Conservation (phyloP, 2,329 filamentous ascomycete species). For the Hymenoscyphus occultus region DNA sequence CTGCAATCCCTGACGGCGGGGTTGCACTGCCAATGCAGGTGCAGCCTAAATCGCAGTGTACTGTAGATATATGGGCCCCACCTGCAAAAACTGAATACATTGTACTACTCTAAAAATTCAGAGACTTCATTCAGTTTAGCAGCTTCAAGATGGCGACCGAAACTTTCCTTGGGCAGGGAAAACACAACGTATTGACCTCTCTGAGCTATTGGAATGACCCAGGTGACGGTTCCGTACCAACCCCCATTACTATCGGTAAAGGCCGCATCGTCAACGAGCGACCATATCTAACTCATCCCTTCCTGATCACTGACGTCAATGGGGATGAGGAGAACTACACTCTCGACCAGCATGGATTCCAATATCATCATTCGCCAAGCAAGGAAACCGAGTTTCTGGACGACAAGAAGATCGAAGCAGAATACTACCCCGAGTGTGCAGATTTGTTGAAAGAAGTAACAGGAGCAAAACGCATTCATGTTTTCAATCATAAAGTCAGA, state of each 20-base stretch:
- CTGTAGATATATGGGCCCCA: background rate
- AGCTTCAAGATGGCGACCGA: background rate
- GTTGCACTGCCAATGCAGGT: too few species aligned
- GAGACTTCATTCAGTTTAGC: background rate
- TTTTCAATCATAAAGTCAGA: conserved; percentile 86
- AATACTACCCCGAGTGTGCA: conserved; percentile 83
- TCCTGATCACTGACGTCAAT: conserved; percentile 68
- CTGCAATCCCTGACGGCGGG: too few species aligned
- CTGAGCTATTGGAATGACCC: conserved; percentile 23
- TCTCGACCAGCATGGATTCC: conserved; percentile 74
- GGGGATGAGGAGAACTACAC: conserved; percentile 61
- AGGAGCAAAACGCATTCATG: conserved; percentile 48
- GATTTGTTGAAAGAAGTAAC: conserved; percentile 55
- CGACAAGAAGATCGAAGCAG: conserved; percentile 61
- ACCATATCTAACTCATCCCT: conserved; percentile 34
- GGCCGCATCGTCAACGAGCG: conserved; percentile 13
- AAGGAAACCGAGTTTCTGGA: conserved; percentile 59
- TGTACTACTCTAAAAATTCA: background rate
- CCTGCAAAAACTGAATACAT: background rate
- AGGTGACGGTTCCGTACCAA: conserved; percentile 19
- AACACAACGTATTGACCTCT: conserved; percentile 21
- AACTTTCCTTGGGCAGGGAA: background rate
- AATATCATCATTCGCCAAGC: conserved; percentile 55
- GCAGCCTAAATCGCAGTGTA: background rate
- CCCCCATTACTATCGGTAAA: conserved; percentile 20